Base-by-base conservation (phyloP, 1,139 yeast species). In the Blastobotrys ciferrii region DNA sequence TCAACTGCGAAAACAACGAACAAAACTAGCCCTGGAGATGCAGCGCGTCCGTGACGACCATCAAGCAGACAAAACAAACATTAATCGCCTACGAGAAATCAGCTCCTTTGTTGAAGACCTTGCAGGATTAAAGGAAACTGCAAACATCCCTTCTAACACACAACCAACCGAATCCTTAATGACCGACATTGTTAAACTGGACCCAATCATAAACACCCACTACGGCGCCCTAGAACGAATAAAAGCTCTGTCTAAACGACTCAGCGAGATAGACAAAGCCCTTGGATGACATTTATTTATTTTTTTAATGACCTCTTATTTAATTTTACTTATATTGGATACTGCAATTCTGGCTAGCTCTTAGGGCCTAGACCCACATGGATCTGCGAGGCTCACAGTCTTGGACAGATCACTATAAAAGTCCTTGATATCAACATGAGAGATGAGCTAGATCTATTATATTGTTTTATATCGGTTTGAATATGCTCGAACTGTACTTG, bases 1-100 rank as follows among this genome's bases (percentile, higher is more conserved):
- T 7, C 42, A 46, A n/a, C 23, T 60, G 13, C 56, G 61, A 4
- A 52, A 53, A 25, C 50, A 57, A 30, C 51, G 62, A 15, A 42
- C 54, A 11, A 32, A 49, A 4, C 41, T 58, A 4, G 54, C 50
- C 18, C 46, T 43, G 11, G 55, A 59, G 35, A 54, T 59, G 40
- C 55, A 52, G 31, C 41, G 43, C 15, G 53, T 53, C 3, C 43
- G 61, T 4, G 48, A 44, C 6, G 43, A 45, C 20, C 53, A 54
- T 32, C 45, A 36, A 15, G 32, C 43, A 12, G 42, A 47, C 33
- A 48, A 42, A 41, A 30, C 46, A 14, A 45, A 43, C 30, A 45
- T 46, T 18, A 39, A 35, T 17, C 49, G 49, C 7, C 39, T 54
- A 11, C 48, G 52, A 2, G 52, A 50, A 14, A 43, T 59, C 6